Conservation (phyloP, 179 eudicot genomes). For the Spinacia oleracea region DNA sequence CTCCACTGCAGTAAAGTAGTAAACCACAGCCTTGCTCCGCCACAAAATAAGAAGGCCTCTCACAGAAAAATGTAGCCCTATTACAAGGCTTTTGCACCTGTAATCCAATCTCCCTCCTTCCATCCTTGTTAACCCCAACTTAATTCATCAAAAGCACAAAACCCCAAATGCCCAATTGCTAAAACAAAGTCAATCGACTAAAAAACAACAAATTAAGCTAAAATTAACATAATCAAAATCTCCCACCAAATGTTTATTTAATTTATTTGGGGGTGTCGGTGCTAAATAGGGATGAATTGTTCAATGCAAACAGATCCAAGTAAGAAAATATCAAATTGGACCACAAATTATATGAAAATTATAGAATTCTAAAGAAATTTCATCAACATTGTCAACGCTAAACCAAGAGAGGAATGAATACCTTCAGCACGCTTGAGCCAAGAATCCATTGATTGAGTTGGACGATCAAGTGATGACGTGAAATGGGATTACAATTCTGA, state of each 20-base stretch:
- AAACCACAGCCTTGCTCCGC: no score
- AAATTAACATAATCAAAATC: background rate
- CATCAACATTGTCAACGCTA: background rate
- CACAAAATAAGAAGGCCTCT: constrained; percentile 5
- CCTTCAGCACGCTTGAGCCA: constrained; percentile 97
- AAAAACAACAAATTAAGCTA: background rate
- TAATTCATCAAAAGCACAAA: background rate
- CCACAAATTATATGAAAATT: background rate
- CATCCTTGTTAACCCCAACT: background rate
- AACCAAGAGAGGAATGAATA: constrained; percentile 6
- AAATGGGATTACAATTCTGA: constrained; percentile 9
- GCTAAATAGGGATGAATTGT: background rate
- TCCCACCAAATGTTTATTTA: background rate
- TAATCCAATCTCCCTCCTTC: constrained; percentile 10
- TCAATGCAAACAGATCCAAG: constrained; percentile 37
- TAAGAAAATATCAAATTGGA: background rate
- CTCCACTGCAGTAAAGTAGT: background rate
- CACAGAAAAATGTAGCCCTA: constrained; percentile 9
- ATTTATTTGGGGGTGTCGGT: constrained; percentile 24
- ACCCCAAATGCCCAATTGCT: background rate
- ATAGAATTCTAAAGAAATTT: background rate
- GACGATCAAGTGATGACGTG: constrained; percentile 19
- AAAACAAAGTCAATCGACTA: background rate
- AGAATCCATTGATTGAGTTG: constrained; percentile 49
- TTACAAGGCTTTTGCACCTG: background rate